phyloP scores from a whole-genome alignment of 345 rosid species.

The Excoecaria cochinchinensis region DNA sequence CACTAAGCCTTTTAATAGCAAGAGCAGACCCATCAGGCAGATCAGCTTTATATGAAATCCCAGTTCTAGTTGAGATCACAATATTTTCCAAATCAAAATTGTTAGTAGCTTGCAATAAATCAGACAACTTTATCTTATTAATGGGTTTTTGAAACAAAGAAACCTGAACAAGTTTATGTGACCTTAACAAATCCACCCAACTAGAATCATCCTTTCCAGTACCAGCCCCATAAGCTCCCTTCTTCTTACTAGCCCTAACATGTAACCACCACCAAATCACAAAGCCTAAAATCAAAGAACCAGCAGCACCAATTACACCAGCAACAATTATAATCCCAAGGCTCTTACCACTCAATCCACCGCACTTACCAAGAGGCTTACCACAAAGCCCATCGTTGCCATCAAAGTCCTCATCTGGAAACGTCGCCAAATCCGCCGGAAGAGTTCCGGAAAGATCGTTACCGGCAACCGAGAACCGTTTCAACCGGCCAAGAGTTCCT shows the following conservation, averaged over 20 bases:
- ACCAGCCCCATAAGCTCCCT: slow-evolving; percentile 32
- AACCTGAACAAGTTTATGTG: slow-evolving; percentile 70
- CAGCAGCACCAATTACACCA: slow-evolving; percentile 80
- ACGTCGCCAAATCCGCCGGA: slow-evolving; percentile 40
- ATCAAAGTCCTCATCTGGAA: slow-evolving; percentile 37
- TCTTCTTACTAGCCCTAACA: slow-evolving; percentile 39
- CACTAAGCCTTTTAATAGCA: slow-evolving; percentile 67
- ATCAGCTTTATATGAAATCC: slow-evolving; percentile 75
- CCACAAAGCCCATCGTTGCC: slow-evolving; percentile 87
- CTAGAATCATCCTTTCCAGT: slow-evolving; percentile 41
- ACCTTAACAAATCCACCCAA: slow-evolving; percentile 60
- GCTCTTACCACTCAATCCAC: slow-evolving; percentile 69
- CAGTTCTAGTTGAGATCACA: slow-evolving; percentile 61
- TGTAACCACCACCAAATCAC: slow-evolving; percentile 90
- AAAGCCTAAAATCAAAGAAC: slow-evolving; percentile 61
- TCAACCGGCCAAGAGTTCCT: slow-evolving; percentile 46
- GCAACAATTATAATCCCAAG: slow-evolving; percentile 75
- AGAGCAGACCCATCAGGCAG: slow-evolving; percentile 87
- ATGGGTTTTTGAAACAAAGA: slow-evolving; percentile 88
- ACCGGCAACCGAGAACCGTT: slow-evolving; percentile 59
- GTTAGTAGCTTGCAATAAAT: slow-evolving; percentile 80
- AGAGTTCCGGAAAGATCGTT: slow-evolving; percentile 63
- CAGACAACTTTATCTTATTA: slow-evolving; percentile 71
- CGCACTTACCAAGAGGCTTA: slow-evolving; percentile 58
- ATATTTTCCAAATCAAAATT: slow-evolving; percentile 54